Conservation (phyloP, 495 filamentous ascomycete genomes). For the Neurospora tetraspora region DNA sequence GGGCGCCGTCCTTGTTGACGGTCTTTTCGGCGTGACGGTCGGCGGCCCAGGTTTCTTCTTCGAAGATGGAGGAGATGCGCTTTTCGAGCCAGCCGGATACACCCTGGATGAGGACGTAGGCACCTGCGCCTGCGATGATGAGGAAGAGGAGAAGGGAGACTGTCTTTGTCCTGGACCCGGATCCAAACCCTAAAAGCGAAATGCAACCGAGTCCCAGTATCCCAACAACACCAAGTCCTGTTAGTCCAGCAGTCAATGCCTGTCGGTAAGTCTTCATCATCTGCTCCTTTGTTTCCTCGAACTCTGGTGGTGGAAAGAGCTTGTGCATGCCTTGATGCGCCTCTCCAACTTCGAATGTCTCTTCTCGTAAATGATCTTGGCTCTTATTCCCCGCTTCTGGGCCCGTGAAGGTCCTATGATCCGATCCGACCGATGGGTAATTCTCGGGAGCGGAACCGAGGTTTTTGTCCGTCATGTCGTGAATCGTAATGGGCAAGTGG, state of each 20-base stretch:
- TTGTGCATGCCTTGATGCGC: conserved; percentile 41
- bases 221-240: background rate
- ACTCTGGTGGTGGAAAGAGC: conserved; percentile 55
- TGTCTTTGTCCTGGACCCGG: background rate
- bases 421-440: conserved; percentile 32
- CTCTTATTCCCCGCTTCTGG: conserved; percentile 36
- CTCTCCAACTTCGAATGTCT: conserved; percentile 37
- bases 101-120: conserved; percentile 27
- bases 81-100: conserved; percentile 44
- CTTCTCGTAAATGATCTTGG: conserved; percentile 31
- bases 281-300: conserved; percentile 36
- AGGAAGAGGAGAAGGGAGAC: conserved; percentile 10
- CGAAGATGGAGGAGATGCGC: conserved; percentile 43
- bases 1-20: conserved; percentile 21
- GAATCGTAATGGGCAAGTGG: conserved; percentile 53
- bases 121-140: conserved; percentile 17
- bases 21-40: conserved; percentile 37
- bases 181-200: background rate
- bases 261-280: conserved; percentile 36
- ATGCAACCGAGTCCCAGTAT: background rate
- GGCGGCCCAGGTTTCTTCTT: conserved; percentile 54
- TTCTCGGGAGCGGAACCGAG: conserved; percentile 47
- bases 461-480: conserved; percentile 53
- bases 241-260: conserved; percentile 16
- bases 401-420: conserved; percentile 36